phyloP scores from a whole-genome alignment of 2,329 filamentous ascomycete genomes.

The Aureobasidium zeae region DNA sequence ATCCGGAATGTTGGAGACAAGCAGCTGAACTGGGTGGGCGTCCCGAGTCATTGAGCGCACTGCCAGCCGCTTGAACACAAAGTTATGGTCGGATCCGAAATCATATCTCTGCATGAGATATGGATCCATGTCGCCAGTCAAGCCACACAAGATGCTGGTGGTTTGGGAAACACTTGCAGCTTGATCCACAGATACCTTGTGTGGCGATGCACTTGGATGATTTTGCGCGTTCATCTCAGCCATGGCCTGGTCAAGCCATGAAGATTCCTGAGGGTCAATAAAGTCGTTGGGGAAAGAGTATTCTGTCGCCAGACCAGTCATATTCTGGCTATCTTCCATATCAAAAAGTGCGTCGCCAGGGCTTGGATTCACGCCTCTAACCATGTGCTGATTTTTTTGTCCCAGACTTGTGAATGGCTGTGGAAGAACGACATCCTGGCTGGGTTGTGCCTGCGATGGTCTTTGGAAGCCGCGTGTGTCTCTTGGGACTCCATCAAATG shows the following conservation, averaged over 20 bases:
- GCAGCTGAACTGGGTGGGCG: neutral
- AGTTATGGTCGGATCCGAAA: neutral
- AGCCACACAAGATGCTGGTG: neutral
- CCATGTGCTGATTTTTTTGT: too few species aligned
- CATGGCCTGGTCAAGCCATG: neutral
- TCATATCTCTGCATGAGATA: neutral
- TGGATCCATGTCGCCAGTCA: neutral
- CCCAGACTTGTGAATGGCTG: too few species aligned
- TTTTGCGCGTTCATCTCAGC: neutral
- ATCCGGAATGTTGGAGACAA: neutral
- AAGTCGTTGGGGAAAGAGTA: too few species aligned
- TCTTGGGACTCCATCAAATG: neutral
- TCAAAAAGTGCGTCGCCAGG: too few species aligned
- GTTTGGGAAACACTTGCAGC: too few species aligned
- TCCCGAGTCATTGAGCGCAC: neutral
- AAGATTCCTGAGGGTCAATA: neutral
- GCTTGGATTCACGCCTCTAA: too few species aligned
- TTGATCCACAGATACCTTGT: too few species aligned
- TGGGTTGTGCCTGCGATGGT: neutral
- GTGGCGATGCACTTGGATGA: neutral
- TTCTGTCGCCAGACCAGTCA: too few species aligned
- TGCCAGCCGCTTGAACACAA: constrained; percentile 2
- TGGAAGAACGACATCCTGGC: too few species aligned
- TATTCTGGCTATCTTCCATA: too few species aligned
- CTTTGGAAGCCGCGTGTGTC: neutral